Evolutionary conservation across 768 basidiomycete genomes (phyloP), one percentile per base, ranked within the genome.

Genomic region (Panus rudis): DNA sequence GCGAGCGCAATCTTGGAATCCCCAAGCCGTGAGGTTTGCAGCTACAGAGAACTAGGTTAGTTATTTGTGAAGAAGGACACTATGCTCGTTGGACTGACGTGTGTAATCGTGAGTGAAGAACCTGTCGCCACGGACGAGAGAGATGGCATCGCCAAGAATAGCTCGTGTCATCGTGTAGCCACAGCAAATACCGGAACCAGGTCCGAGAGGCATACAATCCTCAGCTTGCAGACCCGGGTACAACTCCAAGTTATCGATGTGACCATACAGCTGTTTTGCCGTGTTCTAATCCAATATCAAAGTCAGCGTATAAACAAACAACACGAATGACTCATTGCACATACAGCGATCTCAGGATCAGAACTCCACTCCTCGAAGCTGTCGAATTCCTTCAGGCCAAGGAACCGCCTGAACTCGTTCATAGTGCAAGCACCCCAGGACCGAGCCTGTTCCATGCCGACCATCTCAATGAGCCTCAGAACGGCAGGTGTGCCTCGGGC

Each of bases 351-450:
- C 24, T 67, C 61, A 12, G 67, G 60, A 43, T 83, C 67, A 0
- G 74, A 71, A 55, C 85, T 87, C 86, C 86, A 89, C 46, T 87
- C 82, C 52, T 71, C 56, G 61, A 89, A 89, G 21, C 32, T 17
- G 28, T 22, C 32, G 31, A 51, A 47, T 23, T 2, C 24, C 62
- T 76, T 81, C 37, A 89, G 63, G 13, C 81, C 79, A 34, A 89
- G 63, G 63, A 84, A 88, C 46, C 73, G 68, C 41, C 82, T 69
- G 60, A 86, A 85, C 54, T 85, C 82, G 54, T 84, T 84, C 58
- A 49, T 51, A 43, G 54, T 49, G 51, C 58, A 59, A 7, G 52
- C 66, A 24, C 78, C 78, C 78, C 78, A 80, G 4, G 49, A 48
- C 33, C 79, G 59, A 3, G 72, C 68, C 57, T 78, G 76, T 37